These are phyloP conservation scores for Emiliania huxleyi DNA, from an alignment of 78 protist species.

Conservation along the genomic window DNA sequence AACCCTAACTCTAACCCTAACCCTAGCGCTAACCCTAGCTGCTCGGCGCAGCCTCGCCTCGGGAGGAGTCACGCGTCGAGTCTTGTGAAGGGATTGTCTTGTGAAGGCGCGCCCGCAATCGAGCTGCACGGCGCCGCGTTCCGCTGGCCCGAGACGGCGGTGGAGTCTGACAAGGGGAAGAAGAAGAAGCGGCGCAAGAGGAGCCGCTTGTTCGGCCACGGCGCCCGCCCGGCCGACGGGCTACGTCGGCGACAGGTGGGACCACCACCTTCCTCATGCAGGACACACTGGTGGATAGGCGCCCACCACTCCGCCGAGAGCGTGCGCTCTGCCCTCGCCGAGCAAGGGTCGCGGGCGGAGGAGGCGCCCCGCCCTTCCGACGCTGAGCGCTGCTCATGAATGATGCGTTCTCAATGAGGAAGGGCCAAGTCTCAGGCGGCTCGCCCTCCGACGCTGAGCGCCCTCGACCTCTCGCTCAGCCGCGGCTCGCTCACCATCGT, in stretches of 20 bases:
- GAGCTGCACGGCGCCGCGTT: neutral
- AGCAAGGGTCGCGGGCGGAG: neutral
- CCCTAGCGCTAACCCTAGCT: too few species aligned
- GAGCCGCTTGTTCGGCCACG: neutral
- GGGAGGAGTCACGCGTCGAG: too few species aligned
- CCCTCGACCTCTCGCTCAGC: neutral
- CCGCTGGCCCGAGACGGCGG: neutral
- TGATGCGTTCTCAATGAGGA: too few species aligned
- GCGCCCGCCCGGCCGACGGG: neutral
- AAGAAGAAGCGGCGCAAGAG: neutral
- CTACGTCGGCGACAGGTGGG: too few species aligned
- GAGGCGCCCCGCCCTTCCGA: neutral
- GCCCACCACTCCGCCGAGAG: too few species aligned
- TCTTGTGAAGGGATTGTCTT: too few species aligned
- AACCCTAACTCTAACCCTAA: too few species aligned
- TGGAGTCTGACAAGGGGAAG: neutral
- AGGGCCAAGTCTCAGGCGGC: too few species aligned
- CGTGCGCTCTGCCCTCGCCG: neutral
- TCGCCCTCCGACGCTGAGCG: neutral
- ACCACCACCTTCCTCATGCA: too few species aligned
- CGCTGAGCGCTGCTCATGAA: too few species aligned
- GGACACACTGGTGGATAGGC: too few species aligned
- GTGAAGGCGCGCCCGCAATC: neutral
- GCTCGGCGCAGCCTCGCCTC: too few species aligned
- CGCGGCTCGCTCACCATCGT: neutral